Evolutionary conservation across 352 stramenopile genomes (phyloP).

Genomic region (Pythium aquatile): DNA sequence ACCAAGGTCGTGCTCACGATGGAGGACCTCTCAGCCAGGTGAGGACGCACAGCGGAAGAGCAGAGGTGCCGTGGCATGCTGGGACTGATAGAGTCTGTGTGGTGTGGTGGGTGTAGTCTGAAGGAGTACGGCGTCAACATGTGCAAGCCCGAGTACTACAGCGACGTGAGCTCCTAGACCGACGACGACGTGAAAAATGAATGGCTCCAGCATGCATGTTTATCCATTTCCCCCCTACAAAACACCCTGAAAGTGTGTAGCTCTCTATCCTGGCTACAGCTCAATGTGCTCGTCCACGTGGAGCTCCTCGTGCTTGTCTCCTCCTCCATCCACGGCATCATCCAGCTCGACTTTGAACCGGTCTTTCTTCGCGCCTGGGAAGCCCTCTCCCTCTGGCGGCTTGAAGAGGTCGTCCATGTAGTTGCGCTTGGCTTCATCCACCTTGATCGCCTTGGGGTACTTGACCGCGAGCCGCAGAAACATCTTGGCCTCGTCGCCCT

Average conservation of each 20-base stretch:
- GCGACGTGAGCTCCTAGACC: slow-evolving; percentile 34
- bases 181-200: neutral
- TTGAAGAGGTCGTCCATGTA: slow-evolving; percentile 57
- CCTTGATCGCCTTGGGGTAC: slow-evolving; percentile 56
- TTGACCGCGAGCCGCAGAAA: slow-evolving; percentile 59
- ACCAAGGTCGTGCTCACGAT: slow-evolving; percentile 55
- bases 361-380: slow-evolving; percentile 11
- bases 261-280: slow-evolving; percentile 18
- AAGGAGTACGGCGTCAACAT: slow-evolving; percentile 83
- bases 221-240: neutral
- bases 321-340: neutral
- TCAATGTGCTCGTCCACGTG: slow-evolving; percentile 45
- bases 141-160: slow-evolving; percentile 80
- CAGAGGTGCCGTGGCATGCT: too few relatives aligned
- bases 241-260: too few relatives aligned
- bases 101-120: slow-evolving; percentile 35
- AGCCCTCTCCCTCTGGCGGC: neutral
- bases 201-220: too few relatives aligned
- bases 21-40: slow-evolving; percentile 70
- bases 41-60: neutral
- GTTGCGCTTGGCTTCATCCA: slow-evolving; percentile 41
- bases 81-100: neutral
- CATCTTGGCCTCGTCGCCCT: slow-evolving; percentile 56
- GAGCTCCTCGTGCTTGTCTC: slow-evolving; percentile 23
- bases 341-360: slow-evolving; percentile 22